Conservation (phyloP, 2,329 filamentous ascomycete species). For the Ceratocystis smalleyi region DNA sequence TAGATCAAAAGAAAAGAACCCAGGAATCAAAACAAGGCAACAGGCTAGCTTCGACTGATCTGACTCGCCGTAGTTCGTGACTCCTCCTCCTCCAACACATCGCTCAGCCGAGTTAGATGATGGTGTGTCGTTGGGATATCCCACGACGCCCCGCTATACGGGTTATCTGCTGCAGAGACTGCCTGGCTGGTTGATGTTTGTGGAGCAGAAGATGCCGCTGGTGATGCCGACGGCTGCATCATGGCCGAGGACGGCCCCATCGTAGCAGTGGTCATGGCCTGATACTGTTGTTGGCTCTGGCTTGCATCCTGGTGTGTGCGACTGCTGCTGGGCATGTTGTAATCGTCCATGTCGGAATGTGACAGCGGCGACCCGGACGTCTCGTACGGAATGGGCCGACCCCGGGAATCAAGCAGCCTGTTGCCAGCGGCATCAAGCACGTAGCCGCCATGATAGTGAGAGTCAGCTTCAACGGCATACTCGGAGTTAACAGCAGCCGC, state of each 20-base stretch:
- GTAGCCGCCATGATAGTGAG: slow-evolving; percentile 17
- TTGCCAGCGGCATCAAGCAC: slow-evolving; percentile 21
- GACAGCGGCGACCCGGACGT: slow-evolving; percentile 9
- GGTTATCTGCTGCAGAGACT: slow-evolving; percentile 24
- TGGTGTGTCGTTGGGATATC: slow-evolving; percentile 65
- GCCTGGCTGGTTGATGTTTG: neutral
- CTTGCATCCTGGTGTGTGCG: slow-evolving; percentile 26
- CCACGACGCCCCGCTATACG: slow-evolving; percentile 56
- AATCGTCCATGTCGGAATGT: slow-evolving; percentile 13
- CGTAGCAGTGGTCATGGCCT: slow-evolving; percentile 1
- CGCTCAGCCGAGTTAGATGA: slow-evolving; percentile 75
- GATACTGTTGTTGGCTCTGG: slow-evolving; percentile 11
- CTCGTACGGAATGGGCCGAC: slow-evolving; percentile 18
- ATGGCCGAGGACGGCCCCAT: slow-evolving; percentile 20
- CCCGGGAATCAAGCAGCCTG: slow-evolving; percentile 20
- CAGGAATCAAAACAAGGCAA: neutral
- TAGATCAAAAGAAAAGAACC: neutral
- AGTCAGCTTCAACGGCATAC: slow-evolving; percentile 21
- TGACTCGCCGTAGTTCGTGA: slow-evolving; percentile 56
- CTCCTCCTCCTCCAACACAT: slow-evolving; percentile 75
- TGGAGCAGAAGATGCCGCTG: neutral
- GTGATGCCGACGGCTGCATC: neutral
- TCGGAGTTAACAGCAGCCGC: slow-evolving; percentile 19
- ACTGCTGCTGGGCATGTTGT: slow-evolving; percentile 25
- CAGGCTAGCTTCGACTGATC: slow-evolving; percentile 30